Conservation (phyloP, 345 rosid genomes). For the Balakata baccata region DNA sequence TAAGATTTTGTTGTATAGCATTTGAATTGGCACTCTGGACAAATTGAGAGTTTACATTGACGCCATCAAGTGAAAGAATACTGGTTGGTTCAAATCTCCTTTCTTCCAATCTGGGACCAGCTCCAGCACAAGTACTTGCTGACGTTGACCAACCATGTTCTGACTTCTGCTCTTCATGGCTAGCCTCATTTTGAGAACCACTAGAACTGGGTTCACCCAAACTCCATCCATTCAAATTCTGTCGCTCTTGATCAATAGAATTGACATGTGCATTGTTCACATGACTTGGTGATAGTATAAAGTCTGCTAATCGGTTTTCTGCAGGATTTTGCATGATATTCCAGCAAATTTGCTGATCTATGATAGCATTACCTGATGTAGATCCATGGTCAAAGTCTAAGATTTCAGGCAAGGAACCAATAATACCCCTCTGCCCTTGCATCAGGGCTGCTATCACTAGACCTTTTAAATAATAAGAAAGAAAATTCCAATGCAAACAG, state of each 20-base stretch:
- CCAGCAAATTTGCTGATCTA: conserved; percentile 68
- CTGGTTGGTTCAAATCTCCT: conserved; percentile 32
- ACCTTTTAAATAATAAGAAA: conserved; percentile 14
- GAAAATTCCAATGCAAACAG: conserved; percentile 22
- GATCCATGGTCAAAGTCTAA: conserved; percentile 79
- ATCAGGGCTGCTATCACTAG: conserved; percentile 40
- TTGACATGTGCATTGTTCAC: conserved; percentile 32
- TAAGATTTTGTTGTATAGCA: conserved; percentile 43
- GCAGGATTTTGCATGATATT: conserved; percentile 48
- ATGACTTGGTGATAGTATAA: conserved; percentile 43
- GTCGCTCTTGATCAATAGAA: conserved; percentile 56
- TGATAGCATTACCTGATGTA: conserved; percentile 51
- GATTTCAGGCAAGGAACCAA: conserved; percentile 70
- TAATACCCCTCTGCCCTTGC: conserved; percentile 80
- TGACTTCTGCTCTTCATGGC: conserved; percentile 39
- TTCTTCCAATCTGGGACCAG: conserved; percentile 47
- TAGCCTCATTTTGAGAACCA: conserved; percentile 40
- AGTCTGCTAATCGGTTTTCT: conserved; percentile 47
- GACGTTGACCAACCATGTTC: conserved; percentile 45
- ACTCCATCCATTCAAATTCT: conserved; percentile 42
- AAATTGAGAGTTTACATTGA: conserved; percentile 38
- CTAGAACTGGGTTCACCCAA: conserved; percentile 55
- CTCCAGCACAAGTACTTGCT: conserved; percentile 25
- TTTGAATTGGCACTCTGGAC: conserved; percentile 34
- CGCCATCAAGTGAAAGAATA: conserved; percentile 30